These are phyloP conservation scores for Boletus tomentosulus DNA, from an alignment of 768 basidiomycete genomes.

Conservation along the genomic window DNA sequence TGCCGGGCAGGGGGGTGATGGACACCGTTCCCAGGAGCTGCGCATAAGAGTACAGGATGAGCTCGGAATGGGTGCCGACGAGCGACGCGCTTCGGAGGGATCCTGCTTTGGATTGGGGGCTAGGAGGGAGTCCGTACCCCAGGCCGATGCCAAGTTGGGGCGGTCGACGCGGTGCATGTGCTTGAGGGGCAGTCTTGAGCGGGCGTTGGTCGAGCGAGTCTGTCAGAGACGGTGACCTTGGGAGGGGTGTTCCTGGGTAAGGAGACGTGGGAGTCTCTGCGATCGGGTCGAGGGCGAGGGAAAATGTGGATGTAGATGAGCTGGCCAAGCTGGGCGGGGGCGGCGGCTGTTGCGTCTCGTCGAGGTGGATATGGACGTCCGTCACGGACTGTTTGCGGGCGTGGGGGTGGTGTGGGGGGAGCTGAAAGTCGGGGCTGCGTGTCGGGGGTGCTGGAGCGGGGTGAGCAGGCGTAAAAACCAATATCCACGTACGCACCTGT, in stretches of 20 bases:
- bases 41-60: slow-evolving; percentile 82
- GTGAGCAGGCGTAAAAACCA: slow-evolving; percentile 4
- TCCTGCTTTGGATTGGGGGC: slow-evolving; percentile 16
- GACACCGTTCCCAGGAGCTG: slow-evolving; percentile 69
- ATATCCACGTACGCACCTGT: slow-evolving; percentile 11
- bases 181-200: slow-evolving; percentile 29
- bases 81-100: slow-evolving; percentile 44
- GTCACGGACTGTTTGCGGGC: slow-evolving; percentile 70
- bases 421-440: slow-evolving; percentile 48
- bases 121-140: slow-evolving; percentile 40
- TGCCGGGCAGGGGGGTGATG: slow-evolving; percentile 47
- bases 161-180: slow-evolving; percentile 32
- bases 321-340: slow-evolving; percentile 23
- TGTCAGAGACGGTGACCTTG: slow-evolving; percentile 25
- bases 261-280: slow-evolving; percentile 39
- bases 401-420: slow-evolving; percentile 66
- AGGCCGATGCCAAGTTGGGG: slow-evolving; percentile 46
- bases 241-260: slow-evolving; percentile 35
- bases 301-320: slow-evolving; percentile 46
- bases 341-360: slow-evolving; percentile 25
- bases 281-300: slow-evolving; percentile 47
- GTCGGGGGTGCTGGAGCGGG: slow-evolving; percentile 16
- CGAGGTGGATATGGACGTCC: slow-evolving; percentile 42
- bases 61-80: slow-evolving; percentile 51
- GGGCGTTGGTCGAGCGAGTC: slow-evolving; percentile 22